Percentiles rank a stretch among this genome's conserved stretches.
Conservation (phyloP, 306 rosid species). For the Ceratonia siliqua region DNA sequence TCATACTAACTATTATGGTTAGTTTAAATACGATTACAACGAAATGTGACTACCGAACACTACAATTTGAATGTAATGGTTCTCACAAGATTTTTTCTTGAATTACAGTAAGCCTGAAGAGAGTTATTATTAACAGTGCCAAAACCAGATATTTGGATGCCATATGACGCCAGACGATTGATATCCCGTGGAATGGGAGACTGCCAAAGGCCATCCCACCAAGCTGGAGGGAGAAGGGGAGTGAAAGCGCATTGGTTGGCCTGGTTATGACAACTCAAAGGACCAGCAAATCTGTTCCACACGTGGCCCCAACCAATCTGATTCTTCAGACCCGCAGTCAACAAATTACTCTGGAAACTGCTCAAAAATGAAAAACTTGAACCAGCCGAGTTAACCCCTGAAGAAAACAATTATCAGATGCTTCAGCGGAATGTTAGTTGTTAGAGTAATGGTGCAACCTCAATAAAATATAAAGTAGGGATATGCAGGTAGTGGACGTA, state of each 20-base stretch:
- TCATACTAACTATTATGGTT: slow-evolving; percentile 24
- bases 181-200: slow-evolving; percentile 79
- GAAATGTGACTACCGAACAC: slow-evolving; percentile 30
- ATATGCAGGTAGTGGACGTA: slow-evolving; percentile 19
- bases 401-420: slow-evolving; percentile 24
- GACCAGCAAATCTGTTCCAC: slow-evolving; percentile 94
- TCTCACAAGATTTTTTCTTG: slow-evolving; percentile 63
- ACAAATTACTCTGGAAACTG: slow-evolving; percentile 80
- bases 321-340: slow-evolving; percentile 71
- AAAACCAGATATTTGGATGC: slow-evolving; percentile 57
- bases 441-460: background rate
- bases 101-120: slow-evolving; percentile 62
- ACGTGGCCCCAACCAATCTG: slow-evolving; percentile 98
- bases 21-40: slow-evolving; percentile 24
- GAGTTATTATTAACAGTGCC: slow-evolving; percentile 60
- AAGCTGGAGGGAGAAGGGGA: slow-evolving; percentile 86
- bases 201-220: slow-evolving; percentile 97
- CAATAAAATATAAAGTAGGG: background rate
- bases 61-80: slow-evolving; percentile 61
- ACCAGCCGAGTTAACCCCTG: slow-evolving; percentile 59
- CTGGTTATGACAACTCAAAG: slow-evolving; percentile 77
- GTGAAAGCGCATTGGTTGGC: slow-evolving; percentile 78
- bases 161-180: slow-evolving; percentile 62
- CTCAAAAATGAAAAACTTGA: slow-evolving; percentile 68
- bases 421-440: slow-evolving; percentile 12